Evolutionary conservation across 805 yeast genomes (phyloP).

Genomic region (Nakazawaea holstii): DNA sequence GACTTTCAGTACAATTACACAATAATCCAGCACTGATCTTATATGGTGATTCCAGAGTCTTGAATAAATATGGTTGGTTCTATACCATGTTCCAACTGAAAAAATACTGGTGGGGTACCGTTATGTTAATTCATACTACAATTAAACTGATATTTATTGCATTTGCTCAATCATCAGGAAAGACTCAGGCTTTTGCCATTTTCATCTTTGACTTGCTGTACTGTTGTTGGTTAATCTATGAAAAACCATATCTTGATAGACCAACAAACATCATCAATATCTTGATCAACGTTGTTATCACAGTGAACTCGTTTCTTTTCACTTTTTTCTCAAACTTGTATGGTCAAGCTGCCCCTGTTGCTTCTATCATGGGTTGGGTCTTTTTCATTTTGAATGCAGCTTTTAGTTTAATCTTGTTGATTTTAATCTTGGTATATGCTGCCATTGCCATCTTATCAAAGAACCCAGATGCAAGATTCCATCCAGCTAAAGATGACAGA

Average conservation of each 20-base stretch:
- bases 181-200: conserved; percentile 71
- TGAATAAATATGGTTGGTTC: conserved; percentile 80
- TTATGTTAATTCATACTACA: conserved; percentile 54
- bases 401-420: conserved; percentile 67
- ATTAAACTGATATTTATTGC: conserved; percentile 70
- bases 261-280: conserved; percentile 77
- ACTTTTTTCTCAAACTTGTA: conserved; percentile 81
- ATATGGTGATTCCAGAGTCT: conserved; percentile 69
- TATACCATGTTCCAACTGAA: conserved; percentile 84
- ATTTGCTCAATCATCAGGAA: conserved; percentile 76
- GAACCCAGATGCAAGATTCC: conserved; percentile 85
- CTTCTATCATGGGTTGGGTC: conserved; percentile 87
- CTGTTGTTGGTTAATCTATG: conserved; percentile 55
- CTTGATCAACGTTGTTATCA: conserved; percentile 62
- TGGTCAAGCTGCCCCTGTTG: conserved; percentile 72
- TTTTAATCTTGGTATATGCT: conserved; percentile 64
- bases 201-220: conserved; percentile 74
- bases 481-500: conserved; percentile 89
- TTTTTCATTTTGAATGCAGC: conserved; percentile 89
- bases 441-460: conserved; percentile 61
- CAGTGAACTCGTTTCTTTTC: conserved; percentile 79
- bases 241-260: conserved; percentile 74
- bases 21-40: conserved; percentile 84
- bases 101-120: conserved; percentile 78
- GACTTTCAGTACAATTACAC: conserved; percentile 48